Percentiles rank a stretch among this genome's conserved stretches.
These are phyloP conservation scores for Quercus dentata DNA, from an alignment of 306 rosid genomes.

Conservation along the genomic window DNA sequence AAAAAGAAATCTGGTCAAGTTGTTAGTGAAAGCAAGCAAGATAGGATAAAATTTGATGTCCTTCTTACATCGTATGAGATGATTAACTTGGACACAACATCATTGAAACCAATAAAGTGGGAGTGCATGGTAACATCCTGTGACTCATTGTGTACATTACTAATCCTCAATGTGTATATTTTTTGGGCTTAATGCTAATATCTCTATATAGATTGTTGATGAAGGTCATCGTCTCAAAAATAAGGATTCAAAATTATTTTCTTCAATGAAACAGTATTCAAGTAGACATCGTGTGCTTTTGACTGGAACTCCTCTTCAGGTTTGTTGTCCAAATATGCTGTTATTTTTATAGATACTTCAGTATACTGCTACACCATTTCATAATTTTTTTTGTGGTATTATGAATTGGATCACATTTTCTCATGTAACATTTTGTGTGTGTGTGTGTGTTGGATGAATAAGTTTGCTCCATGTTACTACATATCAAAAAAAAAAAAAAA, in stretches of 20 bases:
- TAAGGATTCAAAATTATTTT: constrained; percentile 95
- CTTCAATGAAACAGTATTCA: constrained; percentile 81
- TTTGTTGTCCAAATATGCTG: constrained; percentile 32
- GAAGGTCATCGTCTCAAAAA: constrained; percentile 99
- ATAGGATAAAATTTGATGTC: constrained; percentile 94
- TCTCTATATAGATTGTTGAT: constrained; percentile 71
- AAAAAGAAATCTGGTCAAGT: constrained; percentile 78
- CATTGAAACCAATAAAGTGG: constrained; percentile 89
- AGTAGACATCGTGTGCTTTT: constrained; percentile 82
- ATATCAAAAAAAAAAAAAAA: too few species aligned
- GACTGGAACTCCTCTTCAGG: constrained; percentile 99
- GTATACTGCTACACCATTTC: constrained; percentile 10
- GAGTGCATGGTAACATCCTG: constrained; percentile 73
- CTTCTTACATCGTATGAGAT: constrained; percentile 97
- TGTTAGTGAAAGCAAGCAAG: constrained; percentile 82
- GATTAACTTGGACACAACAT: constrained; percentile 77
- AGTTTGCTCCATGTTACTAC: background rate
- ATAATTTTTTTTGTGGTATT: background rate
- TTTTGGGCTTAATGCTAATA: constrained; percentile 25
- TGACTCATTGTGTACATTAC: constrained; percentile 8
- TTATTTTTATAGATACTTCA: constrained; percentile 7
- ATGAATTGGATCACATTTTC: constrained; percentile 3
- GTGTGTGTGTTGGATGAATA: background rate
- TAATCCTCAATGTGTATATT: constrained; percentile 4
- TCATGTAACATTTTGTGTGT: background rate